Percentiles rank a stretch among this genome's conserved stretches.
Evolutionary conservation across 345 rosid genomes (phyloP).

Genomic region (Xanthoceras sorbifolium): DNA sequence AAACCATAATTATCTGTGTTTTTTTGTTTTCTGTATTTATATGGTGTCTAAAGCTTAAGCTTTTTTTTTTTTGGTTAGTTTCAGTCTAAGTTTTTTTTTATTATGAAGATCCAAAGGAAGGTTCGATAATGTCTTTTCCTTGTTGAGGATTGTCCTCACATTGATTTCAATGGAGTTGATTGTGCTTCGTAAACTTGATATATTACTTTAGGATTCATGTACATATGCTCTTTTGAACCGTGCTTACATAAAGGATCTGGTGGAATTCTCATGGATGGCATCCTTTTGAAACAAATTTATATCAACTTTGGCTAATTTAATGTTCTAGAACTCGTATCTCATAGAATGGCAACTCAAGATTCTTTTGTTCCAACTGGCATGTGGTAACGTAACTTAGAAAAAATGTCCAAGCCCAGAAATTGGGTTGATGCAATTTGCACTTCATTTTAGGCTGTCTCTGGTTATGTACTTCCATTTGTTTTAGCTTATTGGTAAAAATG

Average conservation of each 20-base stretch:
- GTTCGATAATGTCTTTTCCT: constrained; percentile 1
- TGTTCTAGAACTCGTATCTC: background rate
- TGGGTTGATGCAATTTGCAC: background rate
- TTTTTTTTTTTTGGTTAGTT: background rate
- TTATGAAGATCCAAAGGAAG: background rate
- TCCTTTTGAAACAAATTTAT: background rate
- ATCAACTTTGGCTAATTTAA: background rate
- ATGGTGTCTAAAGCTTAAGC: background rate
- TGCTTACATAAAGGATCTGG: background rate
- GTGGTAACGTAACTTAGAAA: background rate
- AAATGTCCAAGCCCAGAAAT: background rate
- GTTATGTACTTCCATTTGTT: background rate
- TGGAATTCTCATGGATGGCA: background rate
- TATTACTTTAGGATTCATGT: background rate
- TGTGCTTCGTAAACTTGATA: background rate
- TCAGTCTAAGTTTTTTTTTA: background rate
- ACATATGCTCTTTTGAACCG: background rate
- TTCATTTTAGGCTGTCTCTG: background rate
- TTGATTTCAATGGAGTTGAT: background rate
- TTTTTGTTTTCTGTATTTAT: background rate
- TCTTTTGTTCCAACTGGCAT: background rate
- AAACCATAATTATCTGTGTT: background rate
- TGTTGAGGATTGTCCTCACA: background rate
- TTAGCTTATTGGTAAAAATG: background rate
- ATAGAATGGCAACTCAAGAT: background rate